phyloP scores from a whole-genome alignment of 1,284 basidiomycete species.

The Trametes sp. region DNA sequence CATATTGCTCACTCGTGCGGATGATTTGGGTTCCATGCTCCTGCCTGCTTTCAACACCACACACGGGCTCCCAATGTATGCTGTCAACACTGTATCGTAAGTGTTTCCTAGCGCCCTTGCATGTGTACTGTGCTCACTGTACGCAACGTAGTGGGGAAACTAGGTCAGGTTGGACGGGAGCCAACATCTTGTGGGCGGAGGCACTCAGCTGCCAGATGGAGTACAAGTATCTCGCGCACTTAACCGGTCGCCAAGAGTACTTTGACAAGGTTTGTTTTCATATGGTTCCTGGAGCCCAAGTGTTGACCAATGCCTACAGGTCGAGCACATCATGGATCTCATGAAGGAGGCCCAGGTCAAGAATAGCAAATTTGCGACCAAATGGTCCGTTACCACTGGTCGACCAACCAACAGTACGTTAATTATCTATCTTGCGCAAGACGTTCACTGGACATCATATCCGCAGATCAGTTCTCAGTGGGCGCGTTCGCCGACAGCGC shows the following conservation, averaged over 20 bases:
- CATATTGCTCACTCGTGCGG: conserved; percentile 54
- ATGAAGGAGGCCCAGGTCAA: conserved; percentile 54
- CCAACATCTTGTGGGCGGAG: conserved; percentile 49
- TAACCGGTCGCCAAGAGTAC: conserved; percentile 61
- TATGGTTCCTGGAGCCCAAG: too few relatives aligned
- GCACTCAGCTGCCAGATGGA: conserved; percentile 65
- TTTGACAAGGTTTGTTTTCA: conserved; percentile 50
- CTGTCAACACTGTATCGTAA: conserved; percentile 51
- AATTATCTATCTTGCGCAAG: too few relatives aligned
- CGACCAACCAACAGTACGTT: conserved; percentile 49
- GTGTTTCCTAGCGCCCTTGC: conserved; percentile 23
- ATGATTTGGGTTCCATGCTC: conserved; percentile 55
- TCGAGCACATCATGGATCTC: conserved; percentile 56
- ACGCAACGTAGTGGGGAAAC: conserved; percentile 26
- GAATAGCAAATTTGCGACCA: conserved; percentile 63
- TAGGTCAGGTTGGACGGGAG: conserved; percentile 30
- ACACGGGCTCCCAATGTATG: conserved; percentile 55
- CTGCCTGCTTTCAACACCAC: conserved; percentile 58
- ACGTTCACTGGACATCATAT: neutral
- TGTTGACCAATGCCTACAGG: conserved; percentile 43
- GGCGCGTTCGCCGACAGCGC: conserved; percentile 74
- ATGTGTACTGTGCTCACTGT: neutral
- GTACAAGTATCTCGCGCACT: conserved; percentile 69
- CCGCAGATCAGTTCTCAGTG: conserved; percentile 52
- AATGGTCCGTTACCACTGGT: conserved; percentile 56